phyloP scores from a whole-genome alignment of 805 yeast species.

The Lachancea quebecensis region DNA sequence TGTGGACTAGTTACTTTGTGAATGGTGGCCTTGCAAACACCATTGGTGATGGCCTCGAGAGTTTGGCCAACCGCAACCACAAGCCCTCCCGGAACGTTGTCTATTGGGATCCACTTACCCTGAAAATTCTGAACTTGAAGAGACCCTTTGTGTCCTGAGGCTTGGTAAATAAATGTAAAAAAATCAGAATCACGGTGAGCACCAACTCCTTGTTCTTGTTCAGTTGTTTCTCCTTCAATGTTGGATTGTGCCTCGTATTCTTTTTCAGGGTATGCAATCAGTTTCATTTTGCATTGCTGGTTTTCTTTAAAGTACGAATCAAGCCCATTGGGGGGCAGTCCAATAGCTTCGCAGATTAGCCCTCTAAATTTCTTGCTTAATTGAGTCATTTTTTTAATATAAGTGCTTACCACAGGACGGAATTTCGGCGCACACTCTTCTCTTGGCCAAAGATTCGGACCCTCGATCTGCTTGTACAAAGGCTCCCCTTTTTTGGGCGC shows the following conservation, averaged over 20 bases:
- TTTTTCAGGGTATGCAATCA: conserved; percentile 49
- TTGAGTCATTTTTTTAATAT: conserved; percentile 40
- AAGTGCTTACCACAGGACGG: conserved; percentile 35
- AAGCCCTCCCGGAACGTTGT: conserved; percentile 40
- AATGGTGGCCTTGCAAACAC: conserved; percentile 53
- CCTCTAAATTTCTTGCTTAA: conserved; percentile 38
- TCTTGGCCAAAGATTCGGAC: conserved; percentile 52
- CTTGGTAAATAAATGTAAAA: conserved; percentile 54
- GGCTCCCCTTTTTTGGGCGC: conserved; percentile 34
- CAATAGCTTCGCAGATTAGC: conserved; percentile 51
- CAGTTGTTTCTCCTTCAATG: neutral
- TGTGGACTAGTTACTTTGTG: conserved; percentile 46
- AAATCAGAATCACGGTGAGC: conserved; percentile 65
- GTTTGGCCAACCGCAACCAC: conserved; percentile 59
- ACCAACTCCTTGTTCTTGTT: conserved; percentile 47
- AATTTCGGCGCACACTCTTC: conserved; percentile 37
- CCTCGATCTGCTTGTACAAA: conserved; percentile 44
- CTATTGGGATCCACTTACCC: conserved; percentile 52
- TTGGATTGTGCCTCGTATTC: neutral
- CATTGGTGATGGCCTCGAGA: conserved; percentile 51
- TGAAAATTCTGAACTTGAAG: conserved; percentile 49
- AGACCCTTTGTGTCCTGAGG: conserved; percentile 42
- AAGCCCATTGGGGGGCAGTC: conserved; percentile 38
- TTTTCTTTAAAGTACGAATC: conserved; percentile 45
- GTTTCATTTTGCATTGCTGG: conserved; percentile 47